Evolutionary conservation across 1,139 yeast genomes (phyloP).

Genomic region (Kodamaea alishanica): DNA sequence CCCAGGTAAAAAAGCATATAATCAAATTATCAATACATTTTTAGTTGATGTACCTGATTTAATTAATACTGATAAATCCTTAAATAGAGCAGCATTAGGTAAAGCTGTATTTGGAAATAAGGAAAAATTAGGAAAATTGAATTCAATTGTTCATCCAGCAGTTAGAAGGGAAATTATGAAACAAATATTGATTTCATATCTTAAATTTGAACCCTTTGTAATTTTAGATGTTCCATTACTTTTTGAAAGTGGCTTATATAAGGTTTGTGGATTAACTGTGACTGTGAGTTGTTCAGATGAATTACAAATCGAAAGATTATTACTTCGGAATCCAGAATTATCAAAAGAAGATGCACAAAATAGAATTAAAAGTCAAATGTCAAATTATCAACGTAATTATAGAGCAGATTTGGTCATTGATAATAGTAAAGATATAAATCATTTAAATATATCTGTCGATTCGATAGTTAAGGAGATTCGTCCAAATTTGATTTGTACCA

Average conservation of each 20-base stretch:
- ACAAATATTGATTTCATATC: conserved; percentile 57
- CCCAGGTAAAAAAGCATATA: conserved; percentile 74
- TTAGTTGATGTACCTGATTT: conserved; percentile 52
- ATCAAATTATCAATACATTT: conserved; percentile 60
- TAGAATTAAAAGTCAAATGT: conserved; percentile 77
- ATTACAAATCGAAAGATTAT: conserved; percentile 60
- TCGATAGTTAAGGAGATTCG: conserved; percentile 39
- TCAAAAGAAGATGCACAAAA: conserved; percentile 62
- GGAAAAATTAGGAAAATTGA: conserved; percentile 53
- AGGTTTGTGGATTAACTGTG: conserved; percentile 66
- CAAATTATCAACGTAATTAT: conserved; percentile 51
- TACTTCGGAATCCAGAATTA: conserved; percentile 64
- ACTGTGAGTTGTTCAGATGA: conserved; percentile 62
- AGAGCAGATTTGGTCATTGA: conserved; percentile 67
- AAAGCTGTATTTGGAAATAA: conserved; percentile 69
- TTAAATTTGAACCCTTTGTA: conserved; percentile 48
- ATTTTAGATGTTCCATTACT: conserved; percentile 86
- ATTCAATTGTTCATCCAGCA: conserved; percentile 85
- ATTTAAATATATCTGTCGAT: conserved; percentile 48
- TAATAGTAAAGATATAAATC: conserved; percentile 53
- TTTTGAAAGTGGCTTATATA: conserved; percentile 73
- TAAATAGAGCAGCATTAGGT: conserved; percentile 77
- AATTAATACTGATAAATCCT: conserved; percentile 44
- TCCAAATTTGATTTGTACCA: conserved; percentile 55
- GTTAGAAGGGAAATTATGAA: conserved; percentile 65